A percentile compares a stretch with the other conserved stretches of the same genome.
Evolutionary conservation across 2,329 filamentous ascomycete genomes (phyloP).

Genomic region (Colletotrichum higginsianum): DNA sequence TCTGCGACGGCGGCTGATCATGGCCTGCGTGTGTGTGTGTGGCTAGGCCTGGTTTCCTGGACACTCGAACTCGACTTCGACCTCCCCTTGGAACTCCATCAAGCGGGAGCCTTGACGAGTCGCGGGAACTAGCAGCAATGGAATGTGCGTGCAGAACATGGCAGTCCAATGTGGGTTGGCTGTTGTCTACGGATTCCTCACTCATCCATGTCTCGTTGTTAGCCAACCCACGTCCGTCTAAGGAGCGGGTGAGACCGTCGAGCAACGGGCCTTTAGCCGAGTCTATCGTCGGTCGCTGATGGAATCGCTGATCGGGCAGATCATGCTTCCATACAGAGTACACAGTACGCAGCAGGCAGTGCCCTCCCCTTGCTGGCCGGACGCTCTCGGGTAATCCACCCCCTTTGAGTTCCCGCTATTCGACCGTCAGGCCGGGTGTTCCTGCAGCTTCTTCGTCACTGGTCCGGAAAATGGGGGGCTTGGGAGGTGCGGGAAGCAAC

Average conservation of each 20-base stretch:
- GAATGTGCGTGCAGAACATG: constrained; percentile 6
- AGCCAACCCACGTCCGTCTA: constrained; percentile 13
- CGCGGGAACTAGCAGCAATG: neutral
- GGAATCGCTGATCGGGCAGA: constrained; percentile 31
- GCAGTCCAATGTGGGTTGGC: neutral
- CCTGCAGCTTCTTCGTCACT: constrained; percentile 39
- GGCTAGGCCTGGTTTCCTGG: constrained; percentile 8
- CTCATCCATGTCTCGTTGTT: constrained; percentile 1
- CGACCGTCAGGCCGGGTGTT: constrained; percentile 22
- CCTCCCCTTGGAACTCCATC: neutral
- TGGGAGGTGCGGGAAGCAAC: constrained; percentile 4
- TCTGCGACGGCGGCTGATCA: neutral
- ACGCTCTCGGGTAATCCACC: neutral
- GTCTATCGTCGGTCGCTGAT: constrained; percentile 20
- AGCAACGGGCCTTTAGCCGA: constrained; percentile 30
- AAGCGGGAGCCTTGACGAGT: neutral
- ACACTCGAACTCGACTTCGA: constrained; percentile 5
- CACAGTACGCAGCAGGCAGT: neutral
- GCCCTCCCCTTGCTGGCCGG: constrained; percentile 1
- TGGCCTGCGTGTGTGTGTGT: neutral
- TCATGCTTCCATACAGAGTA: constrained; percentile 20
- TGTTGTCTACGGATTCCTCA: constrained; percentile 3
- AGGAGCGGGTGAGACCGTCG: neutral
- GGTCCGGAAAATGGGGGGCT: constrained; percentile 17
- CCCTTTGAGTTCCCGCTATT: neutral